Conservation (phyloP, 2,329 filamentous ascomycete genomes). For the Diaporthe vexans region DNA sequence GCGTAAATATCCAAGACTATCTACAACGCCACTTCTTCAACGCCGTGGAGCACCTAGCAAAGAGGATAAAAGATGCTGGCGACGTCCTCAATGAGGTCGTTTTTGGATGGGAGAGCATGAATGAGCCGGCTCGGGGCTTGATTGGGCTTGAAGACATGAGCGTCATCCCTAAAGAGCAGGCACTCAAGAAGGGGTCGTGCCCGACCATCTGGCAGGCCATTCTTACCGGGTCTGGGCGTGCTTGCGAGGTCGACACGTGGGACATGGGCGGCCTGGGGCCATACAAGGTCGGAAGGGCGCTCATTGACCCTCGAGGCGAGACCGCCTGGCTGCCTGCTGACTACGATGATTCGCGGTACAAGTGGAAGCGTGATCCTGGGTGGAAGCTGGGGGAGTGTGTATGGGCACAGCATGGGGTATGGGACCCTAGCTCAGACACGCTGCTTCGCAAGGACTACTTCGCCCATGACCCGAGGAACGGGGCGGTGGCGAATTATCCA, state of each 20-base stretch:
- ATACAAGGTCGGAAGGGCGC: conserved; percentile 84
- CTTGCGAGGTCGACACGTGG: conserved; percentile 92
- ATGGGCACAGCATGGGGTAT: conserved; percentile 97
- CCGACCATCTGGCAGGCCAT: conserved; percentile 96
- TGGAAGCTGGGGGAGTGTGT: conserved; percentile 97
- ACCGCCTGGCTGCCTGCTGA: conserved; percentile 86
- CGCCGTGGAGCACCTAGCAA: conserved; percentile 85
- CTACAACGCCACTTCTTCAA: conserved; percentile 87
- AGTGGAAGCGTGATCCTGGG: conserved; percentile 86
- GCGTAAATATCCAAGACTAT: conserved; percentile 96
- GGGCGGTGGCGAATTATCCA: conserved; percentile 81
- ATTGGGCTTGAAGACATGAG: conserved; percentile 87
- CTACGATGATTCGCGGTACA: conserved; percentile 89
- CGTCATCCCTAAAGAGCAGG: conserved; percentile 86
- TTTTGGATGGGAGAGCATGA: conserved; percentile 96
- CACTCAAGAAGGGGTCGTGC: conserved; percentile 91
- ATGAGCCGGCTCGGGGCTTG: conserved; percentile 92
- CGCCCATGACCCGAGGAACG: conserved; percentile 80
- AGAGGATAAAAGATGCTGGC: conserved; percentile 88
- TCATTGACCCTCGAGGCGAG: conserved; percentile 91
- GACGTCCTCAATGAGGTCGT: conserved; percentile 89
- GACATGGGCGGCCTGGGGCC: conserved; percentile 95
- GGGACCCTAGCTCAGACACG: conserved; percentile 85
- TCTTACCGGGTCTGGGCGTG: conserved; percentile 88
- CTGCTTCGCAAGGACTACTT: conserved; percentile 92